Percentiles rank a stretch among this genome's conserved stretches.
Evolutionary conservation across 495 filamentous ascomycete genomes (phyloP).

Genomic region (Immersiella caudata): DNA sequence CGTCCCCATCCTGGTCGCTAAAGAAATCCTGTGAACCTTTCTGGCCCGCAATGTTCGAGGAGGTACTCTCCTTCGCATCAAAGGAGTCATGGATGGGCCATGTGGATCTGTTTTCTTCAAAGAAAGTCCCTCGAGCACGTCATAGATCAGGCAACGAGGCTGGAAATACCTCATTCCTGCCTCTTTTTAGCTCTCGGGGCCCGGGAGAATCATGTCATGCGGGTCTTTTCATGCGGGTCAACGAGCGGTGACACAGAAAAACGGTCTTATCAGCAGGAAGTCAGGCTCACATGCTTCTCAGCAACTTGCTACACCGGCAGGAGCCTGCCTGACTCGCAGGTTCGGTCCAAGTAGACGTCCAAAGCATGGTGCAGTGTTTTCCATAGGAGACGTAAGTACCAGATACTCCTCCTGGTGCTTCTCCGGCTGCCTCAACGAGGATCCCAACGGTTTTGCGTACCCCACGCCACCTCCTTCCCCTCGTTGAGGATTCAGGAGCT

Average conservation of each 20-base stretch:
- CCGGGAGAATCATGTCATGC: neutral
- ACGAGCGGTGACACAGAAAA: neutral
- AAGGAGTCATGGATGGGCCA: neutral
- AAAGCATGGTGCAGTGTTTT: no score
- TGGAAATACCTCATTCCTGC: neutral
- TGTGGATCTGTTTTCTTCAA: neutral
- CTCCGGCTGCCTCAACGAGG: no score
- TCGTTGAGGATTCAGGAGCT: no score
- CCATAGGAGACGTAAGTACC: no score
- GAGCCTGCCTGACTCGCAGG: no score
- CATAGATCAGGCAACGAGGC: neutral
- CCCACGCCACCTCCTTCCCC: no score
- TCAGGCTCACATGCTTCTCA: neutral
- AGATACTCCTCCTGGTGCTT: no score
- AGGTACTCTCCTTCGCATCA: neutral
- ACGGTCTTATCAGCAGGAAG: neutral
- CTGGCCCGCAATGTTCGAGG: neutral
- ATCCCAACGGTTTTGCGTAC: no score
- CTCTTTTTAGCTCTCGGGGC: neutral
- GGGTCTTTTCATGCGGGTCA: neutral
- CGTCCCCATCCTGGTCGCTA: neutral
- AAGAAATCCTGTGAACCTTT: neutral
- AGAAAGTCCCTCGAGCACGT: neutral
- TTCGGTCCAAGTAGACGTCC: no score
- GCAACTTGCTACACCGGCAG: neutral